A percentile compares a stretch with the other conserved stretches of the same genome.
Evolutionary conservation across 768 basidiomycete species (phyloP).

Genomic region (Trametes meyenii): DNA sequence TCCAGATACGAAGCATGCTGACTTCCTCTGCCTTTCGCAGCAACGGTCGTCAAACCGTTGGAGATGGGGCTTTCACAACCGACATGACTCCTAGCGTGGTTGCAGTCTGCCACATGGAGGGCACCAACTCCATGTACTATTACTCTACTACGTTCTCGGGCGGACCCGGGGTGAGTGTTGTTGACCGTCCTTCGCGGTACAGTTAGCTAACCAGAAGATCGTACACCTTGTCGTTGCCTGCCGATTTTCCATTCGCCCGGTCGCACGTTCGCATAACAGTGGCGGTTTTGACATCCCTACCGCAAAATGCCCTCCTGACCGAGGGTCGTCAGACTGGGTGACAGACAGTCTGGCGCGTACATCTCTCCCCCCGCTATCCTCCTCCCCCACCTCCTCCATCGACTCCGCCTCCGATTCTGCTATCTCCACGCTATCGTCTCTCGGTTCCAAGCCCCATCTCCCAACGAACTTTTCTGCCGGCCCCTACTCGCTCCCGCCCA

Average conservation of each 20-base stretch:
- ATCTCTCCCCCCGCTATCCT: conserved; percentile 34
- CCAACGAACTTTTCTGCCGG: conserved; percentile 12
- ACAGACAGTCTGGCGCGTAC: conserved; percentile 85
- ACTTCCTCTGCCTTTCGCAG: conserved; percentile 42
- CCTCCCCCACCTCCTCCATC: conserved; percentile 44
- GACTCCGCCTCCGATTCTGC: conserved; percentile 28
- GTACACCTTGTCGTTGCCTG: not conserved
- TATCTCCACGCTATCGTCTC: conserved; percentile 40
- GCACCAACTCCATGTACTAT: conserved; percentile 82
- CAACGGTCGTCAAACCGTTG: conserved; percentile 97
- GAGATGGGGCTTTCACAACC: conserved; percentile 88
- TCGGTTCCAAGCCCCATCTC: conserved; percentile 34
- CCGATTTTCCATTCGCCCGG: not conserved
- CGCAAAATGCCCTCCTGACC: conserved; percentile 90
- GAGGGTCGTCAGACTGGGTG: conserved; percentile 96
- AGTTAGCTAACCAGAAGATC: not conserved
- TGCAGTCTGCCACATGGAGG: conserved; percentile 84
- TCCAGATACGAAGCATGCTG: not conserved
- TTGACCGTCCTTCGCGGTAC: not conserved
- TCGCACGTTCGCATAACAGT: conserved; percentile 46
- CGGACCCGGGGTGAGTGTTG: conserved; percentile 75
- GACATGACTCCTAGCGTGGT: conserved; percentile 78
- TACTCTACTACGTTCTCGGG: conserved; percentile 95
- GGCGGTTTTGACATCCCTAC: conserved; percentile 95
- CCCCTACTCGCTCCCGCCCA: conserved; percentile 34